phyloP scores from a whole-genome alignment of 2,329 filamentous ascomycete species.

The Conoideocrella luteorostrata region DNA sequence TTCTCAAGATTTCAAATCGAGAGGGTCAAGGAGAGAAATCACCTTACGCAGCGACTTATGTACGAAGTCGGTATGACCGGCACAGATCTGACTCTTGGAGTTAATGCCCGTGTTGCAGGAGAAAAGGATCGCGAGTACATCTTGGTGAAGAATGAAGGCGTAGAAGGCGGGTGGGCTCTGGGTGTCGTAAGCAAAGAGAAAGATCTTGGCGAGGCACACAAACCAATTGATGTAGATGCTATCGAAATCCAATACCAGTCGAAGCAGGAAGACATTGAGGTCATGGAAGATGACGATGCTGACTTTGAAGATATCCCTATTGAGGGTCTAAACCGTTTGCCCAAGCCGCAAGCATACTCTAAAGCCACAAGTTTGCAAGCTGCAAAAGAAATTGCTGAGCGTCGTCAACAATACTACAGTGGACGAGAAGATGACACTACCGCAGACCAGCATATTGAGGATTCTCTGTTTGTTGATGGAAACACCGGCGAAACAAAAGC shows the following conservation, averaged over 20 bases:
- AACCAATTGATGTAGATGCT: constrained; percentile 86
- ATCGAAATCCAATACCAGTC: constrained; percentile 51
- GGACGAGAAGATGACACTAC: constrained; percentile 11
- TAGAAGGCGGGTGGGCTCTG: constrained; percentile 91
- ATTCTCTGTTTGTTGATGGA: constrained; percentile 43
- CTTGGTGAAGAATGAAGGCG: constrained; percentile 88
- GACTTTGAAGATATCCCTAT: constrained; percentile 93
- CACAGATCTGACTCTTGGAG: constrained; percentile 62
- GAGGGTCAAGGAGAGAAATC: constrained; percentile 83
- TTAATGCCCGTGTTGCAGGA: constrained; percentile 64
- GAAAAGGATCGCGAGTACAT: constrained; percentile 93
- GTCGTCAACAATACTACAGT: constrained; percentile 23
- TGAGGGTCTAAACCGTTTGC: constrained; percentile 78
- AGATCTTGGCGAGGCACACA: constrained; percentile 70
- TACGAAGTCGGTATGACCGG: constrained; percentile 84
- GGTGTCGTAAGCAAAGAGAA: constrained; percentile 87
- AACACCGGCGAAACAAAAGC: constrained; percentile 18
- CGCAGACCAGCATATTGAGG: constrained; percentile 36
- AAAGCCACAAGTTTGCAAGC: constrained; percentile 17
- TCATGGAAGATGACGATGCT: constrained; percentile 65
- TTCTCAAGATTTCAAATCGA: constrained; percentile 97
- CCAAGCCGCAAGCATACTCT: constrained; percentile 41
- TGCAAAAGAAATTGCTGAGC: constrained; percentile 18
- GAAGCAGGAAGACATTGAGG: constrained; percentile 53
- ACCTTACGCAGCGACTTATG: constrained; percentile 92